These are phyloP conservation scores for Mortierella sp. DNA, from an alignment of 371 early-diverging fungal species.

Conservation along the genomic window DNA sequence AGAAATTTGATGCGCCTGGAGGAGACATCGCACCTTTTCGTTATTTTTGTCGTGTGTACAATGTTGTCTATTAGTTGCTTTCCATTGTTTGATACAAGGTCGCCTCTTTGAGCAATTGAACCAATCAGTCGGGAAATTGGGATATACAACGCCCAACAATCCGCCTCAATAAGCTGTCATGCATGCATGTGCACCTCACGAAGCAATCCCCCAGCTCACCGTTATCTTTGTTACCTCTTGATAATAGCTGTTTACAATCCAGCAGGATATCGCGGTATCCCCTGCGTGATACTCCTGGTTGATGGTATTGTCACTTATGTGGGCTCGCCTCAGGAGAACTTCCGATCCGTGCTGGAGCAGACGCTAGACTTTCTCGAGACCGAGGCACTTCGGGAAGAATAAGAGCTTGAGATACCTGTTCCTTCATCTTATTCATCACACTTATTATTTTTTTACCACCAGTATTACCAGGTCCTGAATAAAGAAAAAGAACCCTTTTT, in stretches of 20 bases:
- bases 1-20: not conserved
- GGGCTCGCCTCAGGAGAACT: slow-evolving; percentile 43
- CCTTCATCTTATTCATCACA: not conserved
- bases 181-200: not conserved
- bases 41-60: not conserved
- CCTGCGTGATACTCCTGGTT: slow-evolving; percentile 40
- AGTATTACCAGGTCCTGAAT: not conserved
- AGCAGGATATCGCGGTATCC: slow-evolving; percentile 49
- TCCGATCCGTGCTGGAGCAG: slow-evolving; percentile 34
- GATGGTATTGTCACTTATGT: slow-evolving; percentile 52
- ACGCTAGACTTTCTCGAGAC: slow-evolving; percentile 16
- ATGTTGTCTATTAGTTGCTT: not conserved
- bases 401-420: not conserved
- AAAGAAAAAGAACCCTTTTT: not conserved
- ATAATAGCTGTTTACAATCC: slow-evolving; percentile 36
- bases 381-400: slow-evolving; percentile 25
- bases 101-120: not conserved
- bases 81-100: not conserved
- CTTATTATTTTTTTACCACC: not conserved
- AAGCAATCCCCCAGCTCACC: not conserved
- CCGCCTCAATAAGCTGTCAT: not conserved
- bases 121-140: not conserved
- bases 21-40: not conserved
- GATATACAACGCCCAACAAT: not conserved
- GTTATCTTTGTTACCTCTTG: not conserved